Conservation (phyloP, 2,329 filamentous ascomycete species). For the Penicillium sp. region DNA sequence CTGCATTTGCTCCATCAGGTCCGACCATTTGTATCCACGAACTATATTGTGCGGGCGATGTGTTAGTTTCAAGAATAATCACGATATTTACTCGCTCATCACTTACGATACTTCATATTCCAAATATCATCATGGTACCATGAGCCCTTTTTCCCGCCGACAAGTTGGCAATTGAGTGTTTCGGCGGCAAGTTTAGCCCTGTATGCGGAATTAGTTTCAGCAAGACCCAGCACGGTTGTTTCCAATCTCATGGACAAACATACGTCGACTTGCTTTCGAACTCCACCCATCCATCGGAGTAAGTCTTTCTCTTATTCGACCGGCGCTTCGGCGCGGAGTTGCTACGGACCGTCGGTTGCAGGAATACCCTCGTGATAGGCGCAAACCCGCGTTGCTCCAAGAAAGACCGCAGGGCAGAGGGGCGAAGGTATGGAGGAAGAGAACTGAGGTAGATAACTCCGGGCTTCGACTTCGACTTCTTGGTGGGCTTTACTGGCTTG, state of each 20-base stretch:
- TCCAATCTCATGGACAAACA: background rate
- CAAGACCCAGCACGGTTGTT: too few relatives aligned
- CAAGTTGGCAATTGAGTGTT: constrained; percentile 48
- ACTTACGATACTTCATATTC: constrained; percentile 51
- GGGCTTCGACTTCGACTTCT: constrained; percentile 31
- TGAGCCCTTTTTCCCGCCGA: constrained; percentile 50
- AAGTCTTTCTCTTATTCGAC: constrained; percentile 47
- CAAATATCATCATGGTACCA: constrained; percentile 53
- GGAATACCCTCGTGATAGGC: constrained; percentile 50
- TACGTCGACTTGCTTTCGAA: constrained; percentile 46
- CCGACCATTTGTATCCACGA: constrained; percentile 39
- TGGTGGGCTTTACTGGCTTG: constrained; percentile 13
- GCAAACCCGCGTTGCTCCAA: constrained; percentile 46
- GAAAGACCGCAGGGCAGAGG: constrained; percentile 49
- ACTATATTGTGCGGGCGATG: background rate
- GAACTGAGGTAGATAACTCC: constrained; percentile 52
- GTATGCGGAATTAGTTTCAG: constrained; percentile 4
- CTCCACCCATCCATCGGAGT: constrained; percentile 53
- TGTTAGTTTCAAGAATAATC: constrained; percentile 2
- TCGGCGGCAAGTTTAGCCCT: constrained; percentile 50
- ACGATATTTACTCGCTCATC: constrained; percentile 23
- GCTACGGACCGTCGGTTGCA: constrained; percentile 42
- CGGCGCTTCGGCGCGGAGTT: constrained; percentile 29
- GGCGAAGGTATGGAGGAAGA: constrained; percentile 53
- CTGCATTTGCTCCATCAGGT: constrained; percentile 51